A percentile compares a stretch with the other conserved stretches of the same genome.
Evolutionary conservation across 345 rosid species (phyloP).

Genomic region (Citrus maxima): DNA sequence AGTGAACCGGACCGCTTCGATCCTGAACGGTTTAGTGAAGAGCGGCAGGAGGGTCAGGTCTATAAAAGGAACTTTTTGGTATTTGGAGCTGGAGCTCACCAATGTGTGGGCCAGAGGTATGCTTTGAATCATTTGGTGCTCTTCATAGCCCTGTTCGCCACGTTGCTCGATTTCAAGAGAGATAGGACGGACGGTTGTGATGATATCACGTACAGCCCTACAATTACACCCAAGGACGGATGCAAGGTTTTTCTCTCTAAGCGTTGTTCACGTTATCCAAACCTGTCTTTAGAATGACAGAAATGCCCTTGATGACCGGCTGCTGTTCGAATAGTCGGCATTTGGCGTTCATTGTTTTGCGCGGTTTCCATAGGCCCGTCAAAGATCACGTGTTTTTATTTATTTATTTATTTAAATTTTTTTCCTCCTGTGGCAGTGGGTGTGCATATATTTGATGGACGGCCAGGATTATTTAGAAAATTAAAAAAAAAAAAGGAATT

Average conservation of each 20-base stretch:
- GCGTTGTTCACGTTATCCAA: conserved; percentile 43
- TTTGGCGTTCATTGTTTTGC: not conserved
- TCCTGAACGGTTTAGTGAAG: conserved; percentile 68
- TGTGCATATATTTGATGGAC: not conserved
- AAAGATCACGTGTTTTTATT: not conserved
- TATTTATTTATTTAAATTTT: not conserved
- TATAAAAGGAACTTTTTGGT: conserved; percentile 59
- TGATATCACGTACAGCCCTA: conserved; percentile 67
- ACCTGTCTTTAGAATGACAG: conserved; percentile 26
- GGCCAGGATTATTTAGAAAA: not conserved
- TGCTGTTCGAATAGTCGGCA: not conserved
- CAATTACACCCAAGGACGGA: conserved; percentile 80
- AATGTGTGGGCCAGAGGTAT: conserved; percentile 89
- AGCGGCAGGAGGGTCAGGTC: conserved; percentile 55
- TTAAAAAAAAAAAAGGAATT: not conserved
- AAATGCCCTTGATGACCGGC: not conserved
- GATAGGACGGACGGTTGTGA: conserved; percentile 59
- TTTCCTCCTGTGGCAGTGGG: not conserved
- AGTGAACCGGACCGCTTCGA: conserved; percentile 65
- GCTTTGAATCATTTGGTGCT: conserved; percentile 77
- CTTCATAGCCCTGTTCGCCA: conserved; percentile 65
- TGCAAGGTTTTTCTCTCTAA: conserved; percentile 52
- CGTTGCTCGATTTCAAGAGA: conserved; percentile 59
- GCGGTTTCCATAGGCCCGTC: not conserved
- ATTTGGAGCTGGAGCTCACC: conserved; percentile 88